phyloP scores from a whole-genome alignment of 768 basidiomycete species.

The Lactifluus pinguis region DNA sequence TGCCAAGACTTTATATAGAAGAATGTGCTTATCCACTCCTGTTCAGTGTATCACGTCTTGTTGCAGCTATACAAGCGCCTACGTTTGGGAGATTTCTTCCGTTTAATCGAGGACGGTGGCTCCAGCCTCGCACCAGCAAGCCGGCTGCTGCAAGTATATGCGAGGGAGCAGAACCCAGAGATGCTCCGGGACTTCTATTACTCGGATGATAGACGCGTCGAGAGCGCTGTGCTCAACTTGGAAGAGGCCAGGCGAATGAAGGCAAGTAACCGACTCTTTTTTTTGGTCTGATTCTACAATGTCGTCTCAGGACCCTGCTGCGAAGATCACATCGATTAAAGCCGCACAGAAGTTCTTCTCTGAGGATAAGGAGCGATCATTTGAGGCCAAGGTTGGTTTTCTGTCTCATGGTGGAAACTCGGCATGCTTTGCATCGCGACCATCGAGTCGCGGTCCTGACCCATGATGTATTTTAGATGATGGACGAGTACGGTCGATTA shows the following conservation, averaged over 20 bases:
- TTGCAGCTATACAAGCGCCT: constrained; percentile 78
- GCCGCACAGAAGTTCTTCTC: constrained; percentile 88
- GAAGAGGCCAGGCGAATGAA: constrained; percentile 67
- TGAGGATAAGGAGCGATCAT: constrained; percentile 84
- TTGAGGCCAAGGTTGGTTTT: constrained; percentile 78
- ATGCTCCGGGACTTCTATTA: constrained; percentile 96
- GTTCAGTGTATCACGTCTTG: constrained; percentile 84
- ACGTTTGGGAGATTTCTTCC: constrained; percentile 87
- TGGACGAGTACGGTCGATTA: constrained; percentile 77
- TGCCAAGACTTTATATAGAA: background rate
- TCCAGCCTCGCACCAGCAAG: constrained; percentile 63
- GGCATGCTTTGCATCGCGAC: background rate
- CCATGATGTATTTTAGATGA: constrained; percentile 51
- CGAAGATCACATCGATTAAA: constrained; percentile 64
- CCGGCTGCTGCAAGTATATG: constrained; percentile 80
- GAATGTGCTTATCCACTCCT: background rate
- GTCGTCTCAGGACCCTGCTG: constrained; percentile 51
- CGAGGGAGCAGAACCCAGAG: constrained; percentile 80
- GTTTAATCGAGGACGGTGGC: constrained; percentile 86
- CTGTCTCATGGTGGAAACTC: background rate
- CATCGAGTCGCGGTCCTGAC: background rate
- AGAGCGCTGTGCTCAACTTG: constrained; percentile 82
- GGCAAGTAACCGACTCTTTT: constrained; percentile 32
- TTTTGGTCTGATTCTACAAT: background rate
- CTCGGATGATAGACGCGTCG: constrained; percentile 90